Percentiles rank a stretch among this genome's conserved stretches.
Conservation (phyloP, 2,329 filamentous ascomycete species). For the Trichoderma endophyticum region DNA sequence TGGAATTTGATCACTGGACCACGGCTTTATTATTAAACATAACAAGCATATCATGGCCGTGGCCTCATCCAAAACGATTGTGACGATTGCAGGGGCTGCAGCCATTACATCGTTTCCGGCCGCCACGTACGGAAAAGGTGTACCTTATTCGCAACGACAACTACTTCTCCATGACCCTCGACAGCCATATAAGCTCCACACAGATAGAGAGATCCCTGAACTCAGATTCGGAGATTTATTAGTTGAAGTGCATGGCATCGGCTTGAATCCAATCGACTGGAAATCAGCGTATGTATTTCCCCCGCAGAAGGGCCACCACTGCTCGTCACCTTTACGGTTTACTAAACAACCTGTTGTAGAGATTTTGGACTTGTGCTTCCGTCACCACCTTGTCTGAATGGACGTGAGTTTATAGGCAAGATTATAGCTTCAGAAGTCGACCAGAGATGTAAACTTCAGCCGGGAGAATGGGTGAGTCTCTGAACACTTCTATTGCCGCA, state of each 20-base stretch:
- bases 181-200: conserved; percentile 14
- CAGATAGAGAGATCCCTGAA: not conserved
- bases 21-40: not conserved
- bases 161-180: conserved; percentile 4
- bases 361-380: not conserved
- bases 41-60: not conserved
- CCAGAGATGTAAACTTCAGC: not conserved
- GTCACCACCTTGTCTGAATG: not conserved
- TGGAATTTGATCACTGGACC: not conserved
- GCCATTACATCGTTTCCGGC: not conserved
- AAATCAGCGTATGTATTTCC: not conserved
- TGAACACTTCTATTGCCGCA: not conserved
- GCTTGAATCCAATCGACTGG: conserved; percentile 12
- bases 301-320: not conserved
- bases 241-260: conserved; percentile 12
- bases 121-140: not conserved
- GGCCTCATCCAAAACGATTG: not conserved
- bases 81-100: not conserved
- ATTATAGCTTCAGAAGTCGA: conserved; percentile 15
- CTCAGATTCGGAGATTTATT: conserved; percentile 16
- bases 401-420: conserved; percentile 15
- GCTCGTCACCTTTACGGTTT: not conserved
- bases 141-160: conserved; percentile 4
- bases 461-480: conserved; percentile 13
- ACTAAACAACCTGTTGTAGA: not conserved